Evolutionary conservation across 2,329 filamentous ascomycete genomes (phyloP), one percentile per base, ranked within the genome.

Genomic region (Aspergillus viridinutans): DNA sequence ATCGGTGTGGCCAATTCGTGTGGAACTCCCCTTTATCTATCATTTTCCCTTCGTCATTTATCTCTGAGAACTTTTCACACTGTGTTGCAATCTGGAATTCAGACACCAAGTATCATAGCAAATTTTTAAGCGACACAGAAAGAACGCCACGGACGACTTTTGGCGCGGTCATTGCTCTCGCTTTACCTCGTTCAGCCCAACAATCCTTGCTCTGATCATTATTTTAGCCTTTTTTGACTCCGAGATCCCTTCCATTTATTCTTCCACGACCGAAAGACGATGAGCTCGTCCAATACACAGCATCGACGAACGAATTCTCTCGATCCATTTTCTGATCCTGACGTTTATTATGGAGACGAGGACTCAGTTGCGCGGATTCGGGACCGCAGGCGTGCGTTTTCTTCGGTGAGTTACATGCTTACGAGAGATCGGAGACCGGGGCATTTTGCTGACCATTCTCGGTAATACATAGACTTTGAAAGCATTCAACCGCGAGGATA

Each of bases 261-360:
- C 17, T 38, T 50, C 49, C 43, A 25, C 29, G 32, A 10, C 23
- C 40, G 23, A 20, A 38, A 62, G 58, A 71, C 57, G 57, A 78
- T 78, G 76, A 76, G 67, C 69, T 74, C 73, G 68, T 63, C 71
- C 70, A 62, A 74, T 62, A 69, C 63, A 49, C 71, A 72, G 55
- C 74, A 73, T 62, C 68, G 68, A 60, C 69, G 73, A 55, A 62
- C 64, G 43, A 76, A 74, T 57, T 78, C 79, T 56, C 67, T 78
- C 62, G 84, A 86, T 69, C 84, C 84, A 4, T 82, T 80, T 65
- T 82, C 83, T 40, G 76, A 82, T 42, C 78, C 84, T 8, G 78
- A 83, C 59, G 72, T 85, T 61, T 86, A 86, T 72, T 86, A 86
- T 73, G 83, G 83, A 35, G 69, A 75, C 62, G 76, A 81, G 52